Evolutionary conservation across 495 filamentous ascomycete genomes (phyloP).

Genomic region (Talaromyces adpressus): DNA sequence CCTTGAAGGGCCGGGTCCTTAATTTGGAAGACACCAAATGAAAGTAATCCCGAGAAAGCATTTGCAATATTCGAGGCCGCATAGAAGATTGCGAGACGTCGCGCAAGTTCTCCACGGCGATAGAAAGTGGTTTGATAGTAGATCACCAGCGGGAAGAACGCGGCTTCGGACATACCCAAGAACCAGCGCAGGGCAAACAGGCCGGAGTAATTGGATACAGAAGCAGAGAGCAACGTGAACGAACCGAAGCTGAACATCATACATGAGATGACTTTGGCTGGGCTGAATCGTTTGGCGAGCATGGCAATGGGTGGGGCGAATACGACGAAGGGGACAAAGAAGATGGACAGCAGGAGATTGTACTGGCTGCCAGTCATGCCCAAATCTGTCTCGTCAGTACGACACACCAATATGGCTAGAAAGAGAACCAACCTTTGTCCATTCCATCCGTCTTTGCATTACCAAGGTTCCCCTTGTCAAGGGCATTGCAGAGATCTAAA

Average conservation of each 20-base stretch:
- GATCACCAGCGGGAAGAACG: conserved; percentile 66
- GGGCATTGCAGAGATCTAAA: conserved; percentile 49
- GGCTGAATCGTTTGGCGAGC: conserved; percentile 61
- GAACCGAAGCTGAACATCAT: conserved; percentile 63
- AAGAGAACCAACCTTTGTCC: conserved; percentile 28
- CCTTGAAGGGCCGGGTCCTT: conserved; percentile 40
- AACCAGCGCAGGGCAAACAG: conserved; percentile 52
- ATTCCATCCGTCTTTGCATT: conserved; percentile 65
- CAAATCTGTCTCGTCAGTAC: conserved; percentile 19
- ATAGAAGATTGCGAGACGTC: conserved; percentile 73
- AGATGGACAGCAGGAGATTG: conserved; percentile 64
- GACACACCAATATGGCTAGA: neutral
- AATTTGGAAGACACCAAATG: conserved; percentile 74
- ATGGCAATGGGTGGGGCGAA: conserved; percentile 61
- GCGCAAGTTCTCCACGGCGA: conserved; percentile 65
- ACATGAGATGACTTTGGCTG: conserved; percentile 54
- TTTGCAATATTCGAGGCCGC: conserved; percentile 67
- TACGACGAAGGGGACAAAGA: conserved; percentile 73
- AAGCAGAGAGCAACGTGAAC: conserved; percentile 49
- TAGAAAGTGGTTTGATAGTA: conserved; percentile 62
- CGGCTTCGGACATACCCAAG: conserved; percentile 66
- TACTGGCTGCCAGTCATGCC: conserved; percentile 45
- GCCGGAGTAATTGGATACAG: conserved; percentile 55
- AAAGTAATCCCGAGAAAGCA: conserved; percentile 66
- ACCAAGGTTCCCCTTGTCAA: conserved; percentile 63